Base-by-base conservation (phyloP, 306 rosid genomes). In the Hylodesmum podocarpum region DNA sequence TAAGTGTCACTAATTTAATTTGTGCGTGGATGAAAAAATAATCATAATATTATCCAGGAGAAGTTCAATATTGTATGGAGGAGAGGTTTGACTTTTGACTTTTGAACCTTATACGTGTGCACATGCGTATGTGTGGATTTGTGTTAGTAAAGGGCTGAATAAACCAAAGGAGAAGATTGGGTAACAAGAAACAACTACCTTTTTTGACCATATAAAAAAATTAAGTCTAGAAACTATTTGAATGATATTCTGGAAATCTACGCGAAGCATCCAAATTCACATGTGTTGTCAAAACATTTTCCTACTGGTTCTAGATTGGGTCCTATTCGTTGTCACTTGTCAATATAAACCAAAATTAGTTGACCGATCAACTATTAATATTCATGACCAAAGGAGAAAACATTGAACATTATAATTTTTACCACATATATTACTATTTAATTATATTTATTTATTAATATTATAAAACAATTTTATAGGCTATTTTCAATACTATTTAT, bases 251-350 rank as follows among this genome's bases (percentile, higher is more conserved):
- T 40, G n/a, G 64, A 70, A 78, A 69, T 29, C 31, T 53, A 40
- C 63, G 22, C 37, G 84, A 78, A 85, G 78, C 82, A 69, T 70
- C 86, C 47, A n/a, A 70, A 25, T 43, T 63, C 71, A 58, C 86
- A 77, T 78, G 78, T 77, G 82, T 39, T 41, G 29, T 19, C 34
- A 28, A 57, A n/a, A 66, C 40, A 68, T 15, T 31, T 68, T 51
- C 18, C 29, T 37, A 6, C 22, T 5, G 5, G 24, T 36, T 49
- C 24, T 76, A 22, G 29, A 76, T 64, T 49, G 16, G 16, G 80
- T 65, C 29, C 40, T 16, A 46, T 9, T n/a, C 24, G 2, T 28
- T 4, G 25, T 46, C 39, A 62, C 2, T 28, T 4, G 25, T 46
- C 39, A 62, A 29, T 15, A 3, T 3, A 19, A 21, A 46, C 57